These are phyloP conservation scores for Heterobasidion occidentale DNA, from an alignment of 1,284 basidiomycete species.

Conservation along the genomic window DNA sequence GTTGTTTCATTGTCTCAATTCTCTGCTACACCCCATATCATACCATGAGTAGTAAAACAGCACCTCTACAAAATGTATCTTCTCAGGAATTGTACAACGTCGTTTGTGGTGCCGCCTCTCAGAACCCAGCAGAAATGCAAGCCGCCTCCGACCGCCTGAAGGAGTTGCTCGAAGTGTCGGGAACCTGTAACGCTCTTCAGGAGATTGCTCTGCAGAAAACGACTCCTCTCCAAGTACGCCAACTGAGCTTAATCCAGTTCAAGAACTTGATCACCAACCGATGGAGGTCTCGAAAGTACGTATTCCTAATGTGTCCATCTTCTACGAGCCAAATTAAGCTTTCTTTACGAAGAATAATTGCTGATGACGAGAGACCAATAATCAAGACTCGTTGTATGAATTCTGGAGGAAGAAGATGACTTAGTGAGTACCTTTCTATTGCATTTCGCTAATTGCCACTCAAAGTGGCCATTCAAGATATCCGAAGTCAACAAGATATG, in stretches of 20 bases:
- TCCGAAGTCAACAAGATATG: slow-evolving; percentile 65
- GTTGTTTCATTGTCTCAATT: not conserved
- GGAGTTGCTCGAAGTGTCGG: slow-evolving; percentile 54
- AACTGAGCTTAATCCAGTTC: slow-evolving; percentile 76
- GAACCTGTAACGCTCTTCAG: slow-evolving; percentile 62
- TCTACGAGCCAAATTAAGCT: slow-evolving; percentile 3
- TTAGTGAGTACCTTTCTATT: slow-evolving; percentile 33
- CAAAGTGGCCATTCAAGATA: slow-evolving; percentile 37
- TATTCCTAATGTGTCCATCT: not conserved
- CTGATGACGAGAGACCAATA: slow-evolving; percentile 50
- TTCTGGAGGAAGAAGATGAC: slow-evolving; percentile 64
- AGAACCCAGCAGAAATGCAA: slow-evolving; percentile 53
- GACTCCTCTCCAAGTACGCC: slow-evolving; percentile 55
- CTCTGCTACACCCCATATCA: slow-evolving; percentile 5
- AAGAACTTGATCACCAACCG: slow-evolving; percentile 63
- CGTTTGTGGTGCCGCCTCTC: slow-evolving; percentile 59
- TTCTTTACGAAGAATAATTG: slow-evolving; percentile 42
- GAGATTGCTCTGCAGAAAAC: slow-evolving; percentile 56
- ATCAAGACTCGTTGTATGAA: slow-evolving; percentile 54
- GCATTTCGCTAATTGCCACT: not conserved
- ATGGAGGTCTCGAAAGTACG: slow-evolving; percentile 69
- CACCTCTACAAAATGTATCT: slow-evolving; percentile 29
- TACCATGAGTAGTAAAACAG: slow-evolving; percentile 9
- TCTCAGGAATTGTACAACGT: slow-evolving; percentile 59
- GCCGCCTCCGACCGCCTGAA: slow-evolving; percentile 57